These are phyloP conservation scores for Zymoseptoria passerinii DNA, from an alignment of 2,329 filamentous ascomycete species.

Conservation along the genomic window DNA sequence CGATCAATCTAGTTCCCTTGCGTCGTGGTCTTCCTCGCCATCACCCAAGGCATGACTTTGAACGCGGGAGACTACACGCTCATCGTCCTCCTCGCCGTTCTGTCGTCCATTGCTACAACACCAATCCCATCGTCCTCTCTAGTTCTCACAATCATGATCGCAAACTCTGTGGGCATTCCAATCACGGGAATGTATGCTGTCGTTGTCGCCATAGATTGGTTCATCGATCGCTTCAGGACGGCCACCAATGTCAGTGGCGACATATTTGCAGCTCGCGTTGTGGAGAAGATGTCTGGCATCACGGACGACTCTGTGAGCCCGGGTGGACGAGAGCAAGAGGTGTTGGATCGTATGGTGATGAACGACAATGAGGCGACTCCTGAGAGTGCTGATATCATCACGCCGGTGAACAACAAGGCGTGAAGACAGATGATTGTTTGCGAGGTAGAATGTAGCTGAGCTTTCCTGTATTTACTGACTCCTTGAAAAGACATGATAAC, in stretches of 20 bases:
- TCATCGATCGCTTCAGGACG: constrained; percentile 49
- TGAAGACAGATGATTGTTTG: background rate
- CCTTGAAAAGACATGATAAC: background rate
- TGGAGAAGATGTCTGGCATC: constrained; percentile 36
- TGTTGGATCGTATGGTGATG: background rate
- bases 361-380: background rate
- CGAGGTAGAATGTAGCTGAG: no score
- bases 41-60: constrained; percentile 42
- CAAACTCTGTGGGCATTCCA: constrained; percentile 37
- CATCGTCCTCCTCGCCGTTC: constrained; percentile 41
- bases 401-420: background rate
- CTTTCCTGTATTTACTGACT: no score
- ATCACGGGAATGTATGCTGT: constrained; percentile 46
- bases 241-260: constrained; percentile 46
- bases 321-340: background rate
- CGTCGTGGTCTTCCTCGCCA: constrained; percentile 46
- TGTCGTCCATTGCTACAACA: constrained; percentile 47
- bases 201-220: constrained; percentile 48
- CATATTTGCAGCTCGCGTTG: constrained; percentile 37
- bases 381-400: background rate
- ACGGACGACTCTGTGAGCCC: constrained; percentile 8
- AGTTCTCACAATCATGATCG: constrained; percentile 46
- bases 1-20: constrained; percentile 48
- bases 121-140: constrained; percentile 47
- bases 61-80: constrained; percentile 42